Base-by-base conservation (phyloP, 179 eudicot genomes). In the Nepenthes alata region DNA sequence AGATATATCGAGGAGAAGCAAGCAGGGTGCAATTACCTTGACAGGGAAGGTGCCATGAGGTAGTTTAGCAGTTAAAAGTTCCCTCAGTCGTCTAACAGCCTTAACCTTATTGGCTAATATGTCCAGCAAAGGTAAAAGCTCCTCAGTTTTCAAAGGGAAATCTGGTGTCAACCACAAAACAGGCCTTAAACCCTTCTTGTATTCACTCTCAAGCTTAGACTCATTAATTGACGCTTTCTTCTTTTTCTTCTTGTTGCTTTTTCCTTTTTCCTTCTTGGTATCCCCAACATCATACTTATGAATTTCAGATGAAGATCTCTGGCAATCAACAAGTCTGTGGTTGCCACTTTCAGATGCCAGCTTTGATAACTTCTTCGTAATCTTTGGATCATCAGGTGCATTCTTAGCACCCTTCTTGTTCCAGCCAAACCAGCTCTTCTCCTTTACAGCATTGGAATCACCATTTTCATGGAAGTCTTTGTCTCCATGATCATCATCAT, bases 31-130 rank as follows among this genome's bases (percentile, higher is more conserved):
- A 41, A 1, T 56, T 81, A 91, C 96, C 98, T 91, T 91, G 58
- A 81, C 95, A 50, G 98, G 98, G 75, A 91, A 91, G 12, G 96
- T 89, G 61, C 96, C 95, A 12, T 65, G 44, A 37, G 98, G 98
- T 68, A 91, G 81, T 69, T 89, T 91, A 25, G 98, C 89, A 60
- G 98, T 91, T 72, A 91, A 63, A 64, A 91, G 95, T 78, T 91
- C 98, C 64, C 98, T 73, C 56, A 89, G 76, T 76, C 98, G 80
- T 67, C 96, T 80, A 44, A 91, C 72, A 41, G 98, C 96, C 75
- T 89, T 91, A 35, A 91, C 96, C 81, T 91, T 91, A 74, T 91
- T 86, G 45, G 98, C 98, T 72, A 91, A 70, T 64, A 91, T 91
- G 71, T 91, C 98, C 2, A 91, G 88, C 77, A 89, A 78, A 37